Evolutionary conservation across 176 grass and related monocot genomes (phyloP), one percentile per base, ranked within the genome.

Genomic region (Eleusine coracana): DNA sequence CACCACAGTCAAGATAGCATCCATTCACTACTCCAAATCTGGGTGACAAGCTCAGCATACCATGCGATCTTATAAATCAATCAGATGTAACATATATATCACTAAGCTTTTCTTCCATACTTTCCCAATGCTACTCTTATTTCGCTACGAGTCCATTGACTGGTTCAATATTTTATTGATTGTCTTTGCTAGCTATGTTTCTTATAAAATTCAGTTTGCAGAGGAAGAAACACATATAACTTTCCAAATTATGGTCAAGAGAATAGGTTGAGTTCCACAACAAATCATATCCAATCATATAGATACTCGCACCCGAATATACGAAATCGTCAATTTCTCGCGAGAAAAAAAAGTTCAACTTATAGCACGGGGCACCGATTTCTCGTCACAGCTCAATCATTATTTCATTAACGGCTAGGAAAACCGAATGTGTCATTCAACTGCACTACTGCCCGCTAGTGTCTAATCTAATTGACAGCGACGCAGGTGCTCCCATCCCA

Each of bases 311-410:
- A n/a, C 1, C 20, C 11, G 21, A 23, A 59, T 59, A 59, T 50
- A 63, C n/a, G 60, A 29, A 7, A 77, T 66, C 0, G 27, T 67
- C 49, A 10, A 82, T 89, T 82, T 89, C 48, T 77, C 48, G 2
- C 38, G 38, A 89, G 25, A 85, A 66, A 77, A 48, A 48, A 27
- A 79, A 16, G 41, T 12, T 39, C 13, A 36, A 84, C 2, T 58
- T 69, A 86, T 39, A 82, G 48, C 59, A 11, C 1, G 23, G 1
- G n/a, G 13, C 2, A 29, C 9, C 46, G 3, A 73, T 62, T 78
- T 86, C 48, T 67, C 67, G 2, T 28, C 20, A 2, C 11, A 66
- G 25, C 45, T 49, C 7, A 3, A 28, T 29, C 11, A 68, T 77
- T 5, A 5, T 60, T 82, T 78, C 6, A 6, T 74, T 27, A 41